These are phyloP conservation scores for Debaryomyces nepalensis DNA, from an alignment of 1,139 yeast species.

Conservation along the genomic window DNA sequence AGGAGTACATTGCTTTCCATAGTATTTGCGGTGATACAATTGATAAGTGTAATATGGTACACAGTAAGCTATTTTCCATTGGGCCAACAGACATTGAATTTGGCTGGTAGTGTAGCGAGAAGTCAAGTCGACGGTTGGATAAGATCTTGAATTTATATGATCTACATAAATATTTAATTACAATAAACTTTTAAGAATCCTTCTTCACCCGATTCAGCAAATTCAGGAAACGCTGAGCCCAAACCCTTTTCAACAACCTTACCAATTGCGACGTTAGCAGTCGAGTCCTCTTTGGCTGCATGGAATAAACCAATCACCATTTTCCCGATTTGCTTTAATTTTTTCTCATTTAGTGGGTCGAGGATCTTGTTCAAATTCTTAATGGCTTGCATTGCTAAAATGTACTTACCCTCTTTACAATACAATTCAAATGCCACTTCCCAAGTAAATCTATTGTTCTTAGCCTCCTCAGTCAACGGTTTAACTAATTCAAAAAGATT, in stretches of 20 bases:
- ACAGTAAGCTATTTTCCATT: slow-evolving; percentile 67
- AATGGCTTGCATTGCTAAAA: slow-evolving; percentile 51
- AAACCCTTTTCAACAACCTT: slow-evolving; percentile 53
- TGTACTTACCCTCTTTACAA: slow-evolving; percentile 46
- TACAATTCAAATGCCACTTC: slow-evolving; percentile 44
- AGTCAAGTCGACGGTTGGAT: slow-evolving; percentile 66
- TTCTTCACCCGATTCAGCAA: slow-evolving; percentile 1
- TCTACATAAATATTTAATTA: slow-evolving; percentile 12
- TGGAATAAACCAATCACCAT: slow-evolving; percentile 32
- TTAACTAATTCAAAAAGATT: slow-evolving; percentile 34
- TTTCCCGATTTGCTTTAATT: slow-evolving; percentile 28
- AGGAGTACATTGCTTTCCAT: slow-evolving; percentile 54
- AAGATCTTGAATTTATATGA: slow-evolving; percentile 33
- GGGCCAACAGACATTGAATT: slow-evolving; percentile 58
- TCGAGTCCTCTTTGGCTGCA: slow-evolving; percentile 29
- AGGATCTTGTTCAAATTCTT: slow-evolving; percentile 41
- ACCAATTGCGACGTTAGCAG: slow-evolving; percentile 46
- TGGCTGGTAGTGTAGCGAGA: slow-evolving; percentile 60
- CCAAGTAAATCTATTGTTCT: slow-evolving; percentile 39
- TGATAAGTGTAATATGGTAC: slow-evolving; percentile 58
- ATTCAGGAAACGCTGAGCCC: slow-evolving; percentile 31
- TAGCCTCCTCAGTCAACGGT: slow-evolving; percentile 43
- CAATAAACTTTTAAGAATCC: slow-evolving; percentile 19
- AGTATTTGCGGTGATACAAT: slow-evolving; percentile 54
- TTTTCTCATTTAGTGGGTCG: slow-evolving; percentile 24